Evolutionary conservation across 257 asterid genomes (phyloP).

Genomic region (Solanum tacnaense): DNA sequence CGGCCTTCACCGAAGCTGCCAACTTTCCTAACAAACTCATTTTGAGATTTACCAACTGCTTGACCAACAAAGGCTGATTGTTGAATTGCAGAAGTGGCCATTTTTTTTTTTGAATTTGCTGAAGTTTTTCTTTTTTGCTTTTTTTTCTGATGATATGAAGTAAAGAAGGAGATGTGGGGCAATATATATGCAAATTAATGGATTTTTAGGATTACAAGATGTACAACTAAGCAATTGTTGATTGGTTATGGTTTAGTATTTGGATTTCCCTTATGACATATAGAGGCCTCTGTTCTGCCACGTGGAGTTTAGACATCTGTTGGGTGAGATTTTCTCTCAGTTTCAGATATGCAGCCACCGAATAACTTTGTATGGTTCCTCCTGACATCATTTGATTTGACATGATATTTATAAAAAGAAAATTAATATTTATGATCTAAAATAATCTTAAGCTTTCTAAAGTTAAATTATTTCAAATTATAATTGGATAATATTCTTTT

Average conservation of each 20-base stretch:
- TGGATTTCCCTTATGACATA: constrained; percentile 29
- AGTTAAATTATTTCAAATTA: no score
- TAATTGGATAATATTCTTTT: no score
- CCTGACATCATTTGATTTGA: no score
- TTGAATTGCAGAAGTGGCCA: constrained; percentile 73
- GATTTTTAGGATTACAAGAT: constrained; percentile 29
- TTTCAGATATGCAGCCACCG: background rate
- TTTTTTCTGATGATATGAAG: background rate
- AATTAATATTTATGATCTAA: no score
- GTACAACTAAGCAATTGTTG: constrained; percentile 25
- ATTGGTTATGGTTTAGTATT: constrained; percentile 36
- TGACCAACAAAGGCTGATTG: constrained; percentile 68
- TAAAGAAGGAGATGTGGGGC: background rate
- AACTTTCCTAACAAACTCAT: constrained; percentile 52
- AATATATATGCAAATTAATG: constrained; percentile 11
- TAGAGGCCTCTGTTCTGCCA: constrained; percentile 40
- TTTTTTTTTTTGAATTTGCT: background rate
- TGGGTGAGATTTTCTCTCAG: background rate
- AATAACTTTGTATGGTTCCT: background rate
- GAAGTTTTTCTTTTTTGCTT: background rate
- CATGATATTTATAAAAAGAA: no score
- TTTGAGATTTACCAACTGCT: constrained; percentile 51
- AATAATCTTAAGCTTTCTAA: no score
- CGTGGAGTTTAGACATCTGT: constrained; percentile 23
- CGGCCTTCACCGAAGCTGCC: constrained; percentile 52